Evolutionary conservation across 208 protist genomes (phyloP).

Genomic region (Leishmania tarentolae): DNA sequence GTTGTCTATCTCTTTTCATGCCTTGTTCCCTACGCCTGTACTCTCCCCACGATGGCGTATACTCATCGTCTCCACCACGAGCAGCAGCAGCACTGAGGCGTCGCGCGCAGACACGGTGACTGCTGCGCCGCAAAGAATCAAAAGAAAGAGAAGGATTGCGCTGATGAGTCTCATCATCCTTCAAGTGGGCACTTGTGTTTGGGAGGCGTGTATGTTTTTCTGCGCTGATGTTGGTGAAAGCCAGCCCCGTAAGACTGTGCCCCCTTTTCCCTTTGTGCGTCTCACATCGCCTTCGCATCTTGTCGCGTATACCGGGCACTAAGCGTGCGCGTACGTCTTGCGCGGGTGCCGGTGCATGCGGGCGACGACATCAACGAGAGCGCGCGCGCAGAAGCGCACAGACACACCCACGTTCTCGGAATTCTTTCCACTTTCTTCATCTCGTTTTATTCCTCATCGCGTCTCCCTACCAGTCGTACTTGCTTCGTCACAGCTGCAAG

Average conservation of each 20-base stretch:
- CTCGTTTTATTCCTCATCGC: neutral
- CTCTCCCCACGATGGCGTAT: neutral
- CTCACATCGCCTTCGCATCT: constrained; percentile 1
- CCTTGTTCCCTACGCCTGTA: neutral
- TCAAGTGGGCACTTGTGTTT: neutral
- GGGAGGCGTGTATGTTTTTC: neutral
- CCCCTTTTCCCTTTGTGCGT: neutral
- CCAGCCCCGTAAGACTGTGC: neutral
- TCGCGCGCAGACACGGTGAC: neutral
- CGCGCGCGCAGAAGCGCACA: neutral
- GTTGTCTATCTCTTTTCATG: neutral
- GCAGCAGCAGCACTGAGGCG: neutral
- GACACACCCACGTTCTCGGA: neutral
- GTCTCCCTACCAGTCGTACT: neutral
- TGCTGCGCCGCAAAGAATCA: neutral
- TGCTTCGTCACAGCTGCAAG: neutral
- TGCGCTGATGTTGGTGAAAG: neutral
- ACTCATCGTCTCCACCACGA: neutral
- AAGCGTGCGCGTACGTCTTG: neutral
- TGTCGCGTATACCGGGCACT: neutral
- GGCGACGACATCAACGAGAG: neutral
- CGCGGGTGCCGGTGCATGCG: neutral
- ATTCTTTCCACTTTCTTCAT: neutral
- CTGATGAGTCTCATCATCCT: neutral
- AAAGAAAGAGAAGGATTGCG: constrained; percentile 1